Base-by-base conservation (phyloP, 345 rosid species). In the Lepidium sativum region DNA sequence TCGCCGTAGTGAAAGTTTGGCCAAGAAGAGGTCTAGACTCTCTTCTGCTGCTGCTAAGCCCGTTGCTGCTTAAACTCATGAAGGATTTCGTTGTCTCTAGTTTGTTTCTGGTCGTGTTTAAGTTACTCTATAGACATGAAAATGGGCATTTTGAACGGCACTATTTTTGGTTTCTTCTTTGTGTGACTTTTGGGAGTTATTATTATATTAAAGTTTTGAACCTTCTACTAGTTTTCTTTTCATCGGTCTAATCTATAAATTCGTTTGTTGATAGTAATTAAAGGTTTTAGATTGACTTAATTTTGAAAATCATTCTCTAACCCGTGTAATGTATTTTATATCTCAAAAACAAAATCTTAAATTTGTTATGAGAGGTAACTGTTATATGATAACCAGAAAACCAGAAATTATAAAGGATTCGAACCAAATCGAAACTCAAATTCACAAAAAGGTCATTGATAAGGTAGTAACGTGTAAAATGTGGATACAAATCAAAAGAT, bases 1-100 rank as follows among this genome's bases (percentile, higher is more conserved):
- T 17, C 88, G 87, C 45, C 83, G 92, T 14, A 90, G 97, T 47
- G 92, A 90, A 80, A 90, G 96, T 75, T 78, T 90, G 75, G 97
- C 97, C 12, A 90, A 85, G 87, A 90, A 73, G 78, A 84, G 97
- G 65, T 90, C 96, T 25, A 79, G 85, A 55, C 91, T 91, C 14
- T 91, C 92, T 50, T 87, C 92, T 47, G 78, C 90, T 67, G 81
- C 91, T 48, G 83, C 92, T 9, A 90, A 85, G 82, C 90, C 95
- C 11, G 59, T 77, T 23, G 78, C 78, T 5, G 84, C 88, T 4
- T 90, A 85, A 76, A 64, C 18, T 3, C 37, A 43, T 53, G 12
- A 15, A 11, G 55, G 15, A 43, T 34, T 41, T 51, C 32, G 12
- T 33, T 32, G 16, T 42, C 20, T 16, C 15, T 34, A 52, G 61